A percentile compares a stretch with the other conserved stretches of the same genome.
phyloP scores from a whole-genome alignment of 495 filamentous ascomycete genomes.

The Annulohypoxylon maeteangense region DNA sequence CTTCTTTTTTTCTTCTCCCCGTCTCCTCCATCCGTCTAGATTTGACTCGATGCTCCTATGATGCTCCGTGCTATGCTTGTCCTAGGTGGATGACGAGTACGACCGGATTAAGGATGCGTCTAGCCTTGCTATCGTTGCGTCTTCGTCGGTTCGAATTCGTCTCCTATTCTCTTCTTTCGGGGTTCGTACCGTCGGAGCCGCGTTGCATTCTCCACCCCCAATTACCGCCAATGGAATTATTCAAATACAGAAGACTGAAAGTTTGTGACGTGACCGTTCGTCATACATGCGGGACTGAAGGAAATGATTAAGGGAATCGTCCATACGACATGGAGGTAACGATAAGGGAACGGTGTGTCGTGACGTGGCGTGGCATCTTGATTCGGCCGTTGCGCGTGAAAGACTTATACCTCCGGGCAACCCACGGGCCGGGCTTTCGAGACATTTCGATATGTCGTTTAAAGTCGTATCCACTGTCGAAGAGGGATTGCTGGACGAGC shows the following conservation, averaged over 20 bases:
- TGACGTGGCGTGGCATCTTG: conserved; percentile 35
- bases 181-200: conserved; percentile 9
- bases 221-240: conserved; percentile 33
- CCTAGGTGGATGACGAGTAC: conserved; percentile 2
- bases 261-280: conserved; percentile 25
- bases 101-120: conserved; percentile 5
- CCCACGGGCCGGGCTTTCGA: not conserved
- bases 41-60: conserved; percentile 11
- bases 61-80: not conserved
- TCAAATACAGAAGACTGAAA: conserved; percentile 27
- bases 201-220: not conserved
- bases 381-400: conserved; percentile 35
- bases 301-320: conserved; percentile 16
- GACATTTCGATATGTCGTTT: not conserved
- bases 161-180: conserved; percentile 7
- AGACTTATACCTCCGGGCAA: conserved; percentile 10
- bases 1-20: not conserved
- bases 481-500: not conserved
- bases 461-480: conserved; percentile 7
- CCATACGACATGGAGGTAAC: conserved; percentile 18
- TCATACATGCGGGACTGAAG: conserved; percentile 30
- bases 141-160: conserved; percentile 12
- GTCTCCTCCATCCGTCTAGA: conserved; percentile 2
- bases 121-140: conserved; percentile 13
- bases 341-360: conserved; percentile 29